Evolutionary conservation across 1,139 yeast genomes (phyloP), one percentile per base, ranked within the genome.

Genomic region (Wickerhamomyces sp.): DNA sequence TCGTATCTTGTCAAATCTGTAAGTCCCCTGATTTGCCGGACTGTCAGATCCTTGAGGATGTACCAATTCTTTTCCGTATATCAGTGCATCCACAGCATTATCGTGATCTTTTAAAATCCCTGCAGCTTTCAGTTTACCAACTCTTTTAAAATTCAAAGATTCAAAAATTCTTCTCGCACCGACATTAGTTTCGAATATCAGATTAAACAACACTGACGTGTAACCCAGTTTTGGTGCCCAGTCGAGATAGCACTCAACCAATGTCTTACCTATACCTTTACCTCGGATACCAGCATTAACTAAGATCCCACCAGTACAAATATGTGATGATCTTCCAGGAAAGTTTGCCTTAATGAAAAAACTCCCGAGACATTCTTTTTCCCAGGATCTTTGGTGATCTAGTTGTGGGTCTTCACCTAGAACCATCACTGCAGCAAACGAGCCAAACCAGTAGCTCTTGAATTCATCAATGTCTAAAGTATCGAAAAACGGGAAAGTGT

Each of bases 181-280:
- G 21, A 77, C 78, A 55, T 92, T 90, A 5, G 95, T 81, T 51
- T 88, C 97, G 61, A 88, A 92, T 4, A 92, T 90, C 39, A 92
- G 67, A 48, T 90, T 88, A 64, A 92, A 87, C 45, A 86, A 77
- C 12, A 88, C 76, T 48, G 88, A 84, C 0, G 90, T 83, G 61
- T 85, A 92, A 1, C 97, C 97, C 33, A 90, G 67, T 45, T 79
- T 68, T 5, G 94, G 95, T 1, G 97, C 89, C 97, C 97, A 92
- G 47, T 83, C 88, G 21, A 89, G 60, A 53, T 78, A 88, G 49
- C 95, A 82, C 52, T 87, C 95, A 10, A 88, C 81, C 47, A 92
- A 61, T 0, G 94, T 84, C 43, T 81, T 69, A 5, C 98, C 98
- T 32, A 92, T 85, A 4, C 97, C 96, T 56, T 83, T 84, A n/a